These are phyloP conservation scores for Hamamelis virginiana DNA, from an alignment of 164 flowering plant species.

Conservation along the genomic window DNA sequence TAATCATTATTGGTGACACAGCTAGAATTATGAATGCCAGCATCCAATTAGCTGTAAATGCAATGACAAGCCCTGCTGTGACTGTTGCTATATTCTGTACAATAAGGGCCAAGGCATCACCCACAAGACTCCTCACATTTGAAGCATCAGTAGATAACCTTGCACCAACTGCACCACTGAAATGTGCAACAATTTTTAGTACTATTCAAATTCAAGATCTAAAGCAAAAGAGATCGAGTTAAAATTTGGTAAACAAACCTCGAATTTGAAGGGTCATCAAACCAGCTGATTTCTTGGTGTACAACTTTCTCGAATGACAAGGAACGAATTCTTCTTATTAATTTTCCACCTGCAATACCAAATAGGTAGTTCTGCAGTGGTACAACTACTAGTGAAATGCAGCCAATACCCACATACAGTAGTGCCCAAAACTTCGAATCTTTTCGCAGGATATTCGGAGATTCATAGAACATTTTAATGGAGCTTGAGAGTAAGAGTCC, in stretches of 20 bases:
- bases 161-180: slow-evolving; percentile 58
- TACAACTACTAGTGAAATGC: slow-evolving; percentile 16
- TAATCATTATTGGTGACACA: slow-evolving; percentile 36
- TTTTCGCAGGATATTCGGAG: slow-evolving; percentile 30
- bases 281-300: slow-evolving; percentile 71
- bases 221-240: too few species aligned
- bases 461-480: slow-evolving; percentile 53
- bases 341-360: slow-evolving; percentile 64
- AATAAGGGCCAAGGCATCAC: slow-evolving; percentile 47
- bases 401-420: slow-evolving; percentile 36
- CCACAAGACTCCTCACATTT: slow-evolving; percentile 39
- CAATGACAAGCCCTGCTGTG: slow-evolving; percentile 40
- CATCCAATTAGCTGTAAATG: slow-evolving; percentile 59
- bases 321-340: slow-evolving; percentile 56
- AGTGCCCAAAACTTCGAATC: slow-evolving; percentile 58
- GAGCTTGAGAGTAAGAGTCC: slow-evolving; percentile 51
- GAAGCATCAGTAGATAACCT: slow-evolving; percentile 63
- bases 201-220: too few species aligned
- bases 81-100: slow-evolving; percentile 52
- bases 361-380: slow-evolving; percentile 57
- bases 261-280: slow-evolving; percentile 63
- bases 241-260: slow-evolving; percentile 36
- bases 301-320: slow-evolving; percentile 57
- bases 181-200: neutral
- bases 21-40: slow-evolving; percentile 39